phyloP scores from a whole-genome alignment of 2,329 filamentous ascomycete species.

The Sarocladiaceae sp. region DNA sequence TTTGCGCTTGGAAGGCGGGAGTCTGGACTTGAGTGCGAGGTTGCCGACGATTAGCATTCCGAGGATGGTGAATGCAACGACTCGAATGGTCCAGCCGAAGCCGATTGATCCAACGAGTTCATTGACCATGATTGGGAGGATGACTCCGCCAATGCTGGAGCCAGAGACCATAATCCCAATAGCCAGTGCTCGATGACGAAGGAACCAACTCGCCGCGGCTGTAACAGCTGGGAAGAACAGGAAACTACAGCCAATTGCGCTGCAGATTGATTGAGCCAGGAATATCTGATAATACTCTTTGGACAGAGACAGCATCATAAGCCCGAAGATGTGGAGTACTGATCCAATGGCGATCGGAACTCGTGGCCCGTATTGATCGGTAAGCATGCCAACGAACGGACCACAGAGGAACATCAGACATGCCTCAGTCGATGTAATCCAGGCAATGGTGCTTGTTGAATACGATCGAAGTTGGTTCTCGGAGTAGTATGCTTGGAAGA shows the following conservation, averaged over 20 bases:
- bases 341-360: slow-evolving; percentile 30
- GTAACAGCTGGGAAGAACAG: slow-evolving; percentile 25
- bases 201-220: slow-evolving; percentile 27
- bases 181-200: slow-evolving; percentile 23
- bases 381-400: slow-evolving; percentile 32
- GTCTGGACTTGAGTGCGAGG: slow-evolving; percentile 3
- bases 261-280: slow-evolving; percentile 28
- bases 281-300: slow-evolving; percentile 8
- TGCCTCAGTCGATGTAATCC: slow-evolving; percentile 3
- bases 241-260: slow-evolving; percentile 22
- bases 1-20: slow-evolving; percentile 1
- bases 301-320: slow-evolving; percentile 35
- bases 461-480: slow-evolving; percentile 24
- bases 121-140: slow-evolving; percentile 24
- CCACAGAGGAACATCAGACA: slow-evolving; percentile 26
- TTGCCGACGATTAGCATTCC: slow-evolving; percentile 3
- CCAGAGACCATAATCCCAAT: slow-evolving; percentile 26
- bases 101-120: slow-evolving; percentile 2
- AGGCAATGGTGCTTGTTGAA: slow-evolving; percentile 3
- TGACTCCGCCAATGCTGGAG: slow-evolving; percentile 24
- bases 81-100: slow-evolving; percentile 5
- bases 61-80: slow-evolving; percentile 1
- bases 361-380: slow-evolving; percentile 35
- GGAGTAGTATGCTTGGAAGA: slow-evolving; percentile 8
- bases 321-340: slow-evolving; percentile 25